Base-by-base conservation (phyloP, 371 early-diverging fungal species). In the Mucor irregularis region DNA sequence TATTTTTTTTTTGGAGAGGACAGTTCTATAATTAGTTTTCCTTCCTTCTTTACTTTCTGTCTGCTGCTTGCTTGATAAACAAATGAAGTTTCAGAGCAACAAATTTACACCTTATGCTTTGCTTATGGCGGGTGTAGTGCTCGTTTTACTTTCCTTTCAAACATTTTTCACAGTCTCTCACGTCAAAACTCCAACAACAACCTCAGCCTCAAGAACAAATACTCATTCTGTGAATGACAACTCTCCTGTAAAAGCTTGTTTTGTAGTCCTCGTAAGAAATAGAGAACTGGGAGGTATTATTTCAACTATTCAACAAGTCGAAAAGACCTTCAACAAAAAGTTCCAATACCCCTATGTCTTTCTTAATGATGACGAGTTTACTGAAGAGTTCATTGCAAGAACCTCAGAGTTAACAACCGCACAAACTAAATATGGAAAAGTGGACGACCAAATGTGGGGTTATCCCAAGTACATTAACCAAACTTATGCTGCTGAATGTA, bases 341-440 rank as follows among this genome's bases (percentile, higher is more conserved):
- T 92, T 81, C 71, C 68, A 82, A 31, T 97, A 98, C 71, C 96
- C 97, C 1, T 97, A 96, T 67, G 88, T 98, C 19, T 91, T 91
- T 64, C 74, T 93, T 46, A 91, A 93, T 69, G 90, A 97, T 55
- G 84, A 77, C 11, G 87, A 86, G 8, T 98, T 97, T 53, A 82
- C 86, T 0, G 76, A 78, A 10, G 84, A 90, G 57, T 90, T 91
- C 58, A 86, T 74, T 17, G 64, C 76, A 13, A 71, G 67, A 0
- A 82, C 87, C 24, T 69, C 64, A 4, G 77, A 79, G 58, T 46
- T 89, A 56, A 88, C 88, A 10, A 74, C 65, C 1, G 82, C 84
- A 7, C 64, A 78, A 14, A 76, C 74, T 9, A 58, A 73, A 13
- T 84, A 80, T 56, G 90, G 86, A 54, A 79, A 63, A 35, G 8